These are phyloP conservation scores for Silene coronaria DNA, from an alignment of 179 eudicot species.

Conservation along the genomic window DNA sequence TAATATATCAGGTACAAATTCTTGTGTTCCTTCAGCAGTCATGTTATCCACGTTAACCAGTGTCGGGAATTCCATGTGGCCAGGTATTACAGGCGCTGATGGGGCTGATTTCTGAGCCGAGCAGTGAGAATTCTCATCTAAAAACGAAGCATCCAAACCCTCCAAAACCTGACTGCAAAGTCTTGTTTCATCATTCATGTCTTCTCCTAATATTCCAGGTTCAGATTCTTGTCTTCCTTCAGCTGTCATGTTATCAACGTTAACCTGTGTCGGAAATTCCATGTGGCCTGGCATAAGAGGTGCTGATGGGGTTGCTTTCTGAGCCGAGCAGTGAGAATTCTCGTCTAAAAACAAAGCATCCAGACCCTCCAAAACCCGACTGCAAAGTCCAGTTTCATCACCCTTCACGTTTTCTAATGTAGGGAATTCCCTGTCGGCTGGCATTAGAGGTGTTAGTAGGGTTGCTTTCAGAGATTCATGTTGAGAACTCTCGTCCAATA, in stretches of 20 bases:
- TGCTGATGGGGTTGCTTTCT: conserved; percentile 12
- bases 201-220: conserved; percentile 17
- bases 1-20: conserved; percentile 4
- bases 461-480: background rate
- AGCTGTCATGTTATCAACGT: conserved; percentile 1
- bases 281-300: conserved; percentile 12
- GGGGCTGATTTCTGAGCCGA: background rate
- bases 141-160: background rate
- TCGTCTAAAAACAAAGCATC: background rate
- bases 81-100: conserved; percentile 16
- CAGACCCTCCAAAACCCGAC: background rate
- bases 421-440: background rate
- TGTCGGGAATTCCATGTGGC: background rate
- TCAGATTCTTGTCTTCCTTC: conserved; percentile 11
- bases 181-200: background rate
- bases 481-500: conserved; percentile 16
- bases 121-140: background rate
- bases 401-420: background rate
- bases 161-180: background rate
- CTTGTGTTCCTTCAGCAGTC: conserved; percentile 14
- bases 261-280: background rate
- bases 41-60: background rate
- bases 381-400: too few relatives aligned
- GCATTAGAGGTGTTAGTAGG: conserved; percentile 16
- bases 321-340: background rate